Evolutionary conservation across 148 eudicot genomes (phyloP).

Genomic region (Rhododendron ferrugineum): DNA sequence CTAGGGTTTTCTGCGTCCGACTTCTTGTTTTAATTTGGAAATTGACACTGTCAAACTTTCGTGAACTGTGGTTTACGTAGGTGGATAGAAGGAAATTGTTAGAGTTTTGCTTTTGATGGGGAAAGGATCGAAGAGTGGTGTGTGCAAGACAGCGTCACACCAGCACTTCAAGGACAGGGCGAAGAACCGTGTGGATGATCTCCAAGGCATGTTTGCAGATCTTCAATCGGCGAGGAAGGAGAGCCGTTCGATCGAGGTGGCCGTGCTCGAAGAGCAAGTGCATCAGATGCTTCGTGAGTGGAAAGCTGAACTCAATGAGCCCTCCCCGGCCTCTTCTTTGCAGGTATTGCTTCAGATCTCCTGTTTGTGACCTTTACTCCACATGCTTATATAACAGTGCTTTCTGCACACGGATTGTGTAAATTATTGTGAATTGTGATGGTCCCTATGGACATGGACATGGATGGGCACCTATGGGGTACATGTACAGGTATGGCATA

Average conservation of each 20-base stretch:
- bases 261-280: constrained; percentile 81
- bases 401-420: neutral
- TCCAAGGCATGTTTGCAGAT: constrained; percentile 73
- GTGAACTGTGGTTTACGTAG: constrained; percentile 13
- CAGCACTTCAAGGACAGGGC: constrained; percentile 86
- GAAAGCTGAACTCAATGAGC: constrained; percentile 87
- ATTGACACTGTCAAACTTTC: constrained; percentile 1
- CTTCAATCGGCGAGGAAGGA: constrained; percentile 87
- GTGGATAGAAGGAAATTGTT: constrained; percentile 6
- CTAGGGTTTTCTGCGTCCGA: neutral
- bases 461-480: neutral
- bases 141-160: constrained; percentile 76
- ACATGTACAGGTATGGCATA: neutral
- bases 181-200: constrained; percentile 93
- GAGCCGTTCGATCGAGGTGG: constrained; percentile 64
- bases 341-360: constrained; percentile 28
- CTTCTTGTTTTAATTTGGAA: neutral
- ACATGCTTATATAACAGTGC: neutral
- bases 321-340: constrained; percentile 85
- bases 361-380: neutral
- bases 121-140: constrained; percentile 65
- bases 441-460: neutral
- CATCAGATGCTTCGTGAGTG: constrained; percentile 93
- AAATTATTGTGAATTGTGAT: neutral
- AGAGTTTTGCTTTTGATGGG: constrained; percentile 44